These are phyloP conservation scores for Moricandia moricandioides DNA, from an alignment of 345 rosid genomes.

Conservation along the genomic window DNA sequence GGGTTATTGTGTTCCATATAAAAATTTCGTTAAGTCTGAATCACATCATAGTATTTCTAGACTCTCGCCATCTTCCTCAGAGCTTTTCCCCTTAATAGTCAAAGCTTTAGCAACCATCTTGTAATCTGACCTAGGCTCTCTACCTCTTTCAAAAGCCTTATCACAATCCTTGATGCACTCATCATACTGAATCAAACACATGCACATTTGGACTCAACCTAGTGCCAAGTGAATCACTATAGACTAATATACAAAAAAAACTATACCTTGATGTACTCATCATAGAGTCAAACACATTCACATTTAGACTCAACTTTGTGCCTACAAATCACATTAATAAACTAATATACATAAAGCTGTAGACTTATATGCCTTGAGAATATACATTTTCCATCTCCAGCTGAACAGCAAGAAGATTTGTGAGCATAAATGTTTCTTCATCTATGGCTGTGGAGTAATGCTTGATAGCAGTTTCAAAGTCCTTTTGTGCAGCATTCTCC, in stretches of 20 bases:
- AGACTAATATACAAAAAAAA: not conserved
- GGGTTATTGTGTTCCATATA: constrained; percentile 98
- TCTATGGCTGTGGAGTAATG: constrained; percentile 80
- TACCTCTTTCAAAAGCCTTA: constrained; percentile 92
- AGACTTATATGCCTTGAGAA: not conserved
- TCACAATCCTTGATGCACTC: constrained; percentile 95
- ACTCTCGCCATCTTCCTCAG: constrained; percentile 68
- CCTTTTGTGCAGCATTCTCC: constrained; percentile 91
- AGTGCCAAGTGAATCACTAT: too few species aligned
- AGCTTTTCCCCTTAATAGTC: constrained; percentile 90
- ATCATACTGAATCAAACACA: constrained; percentile 41
- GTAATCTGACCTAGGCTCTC: constrained; percentile 87
- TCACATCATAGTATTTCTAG: constrained; percentile 84
- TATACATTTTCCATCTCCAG: constrained; percentile 85
- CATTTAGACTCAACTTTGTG: too few species aligned
- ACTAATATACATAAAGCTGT: too few species aligned
- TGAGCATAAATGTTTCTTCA: constrained; percentile 74
- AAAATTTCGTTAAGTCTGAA: constrained; percentile 94
- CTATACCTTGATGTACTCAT: too few species aligned
- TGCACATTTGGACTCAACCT: too few species aligned
- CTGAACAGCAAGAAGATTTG: constrained; percentile 91
- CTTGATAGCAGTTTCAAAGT: constrained; percentile 72
- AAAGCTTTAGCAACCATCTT: constrained; percentile 96
- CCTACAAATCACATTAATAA: too few species aligned
- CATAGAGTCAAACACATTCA: too few species aligned